Evolutionary conservation across 2,329 filamentous ascomycete species (phyloP).

Genomic region (Alternaria gaisen): DNA sequence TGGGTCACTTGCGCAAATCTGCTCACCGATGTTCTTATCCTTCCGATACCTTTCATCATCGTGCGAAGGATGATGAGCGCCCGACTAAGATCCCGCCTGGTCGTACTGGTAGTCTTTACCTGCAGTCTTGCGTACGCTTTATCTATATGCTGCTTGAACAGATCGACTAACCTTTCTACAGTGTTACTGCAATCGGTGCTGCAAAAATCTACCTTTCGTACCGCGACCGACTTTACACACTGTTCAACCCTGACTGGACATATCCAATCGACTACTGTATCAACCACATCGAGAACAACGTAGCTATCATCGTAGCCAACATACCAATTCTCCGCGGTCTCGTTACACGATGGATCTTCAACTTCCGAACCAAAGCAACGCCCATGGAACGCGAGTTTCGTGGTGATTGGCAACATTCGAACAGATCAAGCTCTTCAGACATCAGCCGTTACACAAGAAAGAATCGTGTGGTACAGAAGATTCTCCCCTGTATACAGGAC

Average conservation of each 20-base stretch:
- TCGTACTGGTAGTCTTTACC: conserved; percentile 52
- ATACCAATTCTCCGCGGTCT: conserved; percentile 53
- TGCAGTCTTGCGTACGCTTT: conserved; percentile 50
- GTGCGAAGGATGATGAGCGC: conserved; percentile 53
- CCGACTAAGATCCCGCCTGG: conserved; percentile 48
- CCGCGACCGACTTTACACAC: conserved; percentile 50
- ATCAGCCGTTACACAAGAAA: conserved; percentile 34
- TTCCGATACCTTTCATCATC: conserved; percentile 54
- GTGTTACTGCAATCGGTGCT: conserved; percentile 51
- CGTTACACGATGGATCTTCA: conserved; percentile 53
- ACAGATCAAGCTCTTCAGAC: conserved; percentile 37
- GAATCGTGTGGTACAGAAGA: conserved; percentile 37
- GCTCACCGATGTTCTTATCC: conserved; percentile 52
- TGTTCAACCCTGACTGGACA: conserved; percentile 53
- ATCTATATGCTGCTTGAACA: background rate
- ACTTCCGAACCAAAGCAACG: conserved; percentile 47
- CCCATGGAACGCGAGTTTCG: conserved; percentile 45
- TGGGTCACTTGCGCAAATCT: conserved; percentile 55
- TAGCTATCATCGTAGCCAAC: conserved; percentile 54
- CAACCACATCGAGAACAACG: conserved; percentile 54
- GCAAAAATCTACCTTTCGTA: conserved; percentile 54
- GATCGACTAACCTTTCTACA: conserved; percentile 20
- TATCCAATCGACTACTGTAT: conserved; percentile 54
- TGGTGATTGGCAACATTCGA: conserved; percentile 40
- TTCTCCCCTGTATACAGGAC: conserved; percentile 48